Evolutionary conservation across 2,329 filamentous ascomycete genomes (phyloP).

Genomic region (Colletotrichum gigasporum): DNA sequence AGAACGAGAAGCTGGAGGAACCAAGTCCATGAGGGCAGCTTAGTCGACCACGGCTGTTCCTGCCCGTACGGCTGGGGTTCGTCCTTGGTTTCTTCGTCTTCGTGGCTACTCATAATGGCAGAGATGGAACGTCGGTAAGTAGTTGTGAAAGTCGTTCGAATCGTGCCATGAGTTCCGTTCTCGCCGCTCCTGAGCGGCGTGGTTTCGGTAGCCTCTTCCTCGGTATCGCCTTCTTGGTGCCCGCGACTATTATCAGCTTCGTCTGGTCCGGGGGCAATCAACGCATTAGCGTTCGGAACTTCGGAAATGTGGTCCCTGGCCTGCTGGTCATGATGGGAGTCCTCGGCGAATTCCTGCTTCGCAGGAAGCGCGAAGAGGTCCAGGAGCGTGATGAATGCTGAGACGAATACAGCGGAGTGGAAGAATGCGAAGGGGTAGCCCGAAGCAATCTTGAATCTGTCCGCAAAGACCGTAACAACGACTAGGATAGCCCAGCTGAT

Average conservation of each 20-base stretch:
- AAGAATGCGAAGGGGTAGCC: constrained; percentile 87
- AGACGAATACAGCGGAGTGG: constrained; percentile 78
- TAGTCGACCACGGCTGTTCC: constrained; percentile 88
- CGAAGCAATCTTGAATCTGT: constrained; percentile 76
- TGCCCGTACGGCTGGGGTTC: constrained; percentile 62
- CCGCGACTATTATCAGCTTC: constrained; percentile 43
- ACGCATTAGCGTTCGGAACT: constrained; percentile 42
- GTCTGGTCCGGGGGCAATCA: constrained; percentile 51
- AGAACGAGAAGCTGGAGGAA: constrained; percentile 84
- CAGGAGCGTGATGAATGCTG: constrained; percentile 77
- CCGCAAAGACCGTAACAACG: constrained; percentile 77
- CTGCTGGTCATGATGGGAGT: constrained; percentile 61
- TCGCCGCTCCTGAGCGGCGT: constrained; percentile 56
- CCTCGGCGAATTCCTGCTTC: constrained; percentile 75
- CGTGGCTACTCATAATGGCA: constrained; percentile 33
- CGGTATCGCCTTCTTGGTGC: too few species aligned
- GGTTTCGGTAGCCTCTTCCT: constrained; percentile 58
- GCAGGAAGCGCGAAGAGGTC: constrained; percentile 82
- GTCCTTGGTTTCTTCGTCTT: constrained; percentile 41
- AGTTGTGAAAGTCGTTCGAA: constrained; percentile 62
- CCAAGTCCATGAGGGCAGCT: constrained; percentile 87
- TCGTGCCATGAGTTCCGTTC: constrained; percentile 42
- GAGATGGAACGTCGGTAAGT: constrained; percentile 62
- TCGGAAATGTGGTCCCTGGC: constrained; percentile 47
- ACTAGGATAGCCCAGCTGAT: constrained; percentile 79